Conservation (phyloP, 1,139 yeast species). For the Pichia sp. region DNA sequence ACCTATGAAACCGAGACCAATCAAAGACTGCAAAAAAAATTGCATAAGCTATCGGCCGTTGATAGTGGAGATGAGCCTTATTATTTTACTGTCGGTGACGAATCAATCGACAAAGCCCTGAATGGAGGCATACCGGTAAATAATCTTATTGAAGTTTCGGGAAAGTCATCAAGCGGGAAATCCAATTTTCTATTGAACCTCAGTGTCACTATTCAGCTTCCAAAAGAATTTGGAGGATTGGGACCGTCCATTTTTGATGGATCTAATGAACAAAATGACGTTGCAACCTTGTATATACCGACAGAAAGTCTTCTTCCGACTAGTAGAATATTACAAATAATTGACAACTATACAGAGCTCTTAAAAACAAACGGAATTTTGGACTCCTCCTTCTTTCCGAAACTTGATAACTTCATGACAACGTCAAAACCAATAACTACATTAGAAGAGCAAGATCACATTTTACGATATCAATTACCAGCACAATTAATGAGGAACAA, state of each 20-base stretch:
- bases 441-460: slow-evolving; percentile 67
- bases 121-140: slow-evolving; percentile 58
- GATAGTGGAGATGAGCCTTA: not conserved
- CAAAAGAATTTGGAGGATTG: slow-evolving; percentile 37
- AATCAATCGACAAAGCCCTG: slow-evolving; percentile 43
- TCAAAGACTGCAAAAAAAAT: not conserved
- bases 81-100: slow-evolving; percentile 53
- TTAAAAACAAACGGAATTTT: slow-evolving; percentile 25
- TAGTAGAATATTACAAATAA: slow-evolving; percentile 37
- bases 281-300: slow-evolving; percentile 54
- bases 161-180: slow-evolving; percentile 81
- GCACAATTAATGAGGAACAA: slow-evolving; percentile 35
- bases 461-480: slow-evolving; percentile 66
- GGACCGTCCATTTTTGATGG: slow-evolving; percentile 23
- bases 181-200: slow-evolving; percentile 68
- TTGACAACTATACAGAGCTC: slow-evolving; percentile 25
- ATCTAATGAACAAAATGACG: not conserved
- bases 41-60: not conserved
- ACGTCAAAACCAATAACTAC: slow-evolving; percentile 50
- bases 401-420: slow-evolving; percentile 46
- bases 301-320: slow-evolving; percentile 75
- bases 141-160: slow-evolving; percentile 69
- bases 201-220: slow-evolving; percentile 47
- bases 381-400: slow-evolving; percentile 21
- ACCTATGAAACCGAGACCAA: slow-evolving; percentile 21